Conservation (phyloP, 345 rosid genomes). For the Eucalyptus camaldulensis region DNA sequence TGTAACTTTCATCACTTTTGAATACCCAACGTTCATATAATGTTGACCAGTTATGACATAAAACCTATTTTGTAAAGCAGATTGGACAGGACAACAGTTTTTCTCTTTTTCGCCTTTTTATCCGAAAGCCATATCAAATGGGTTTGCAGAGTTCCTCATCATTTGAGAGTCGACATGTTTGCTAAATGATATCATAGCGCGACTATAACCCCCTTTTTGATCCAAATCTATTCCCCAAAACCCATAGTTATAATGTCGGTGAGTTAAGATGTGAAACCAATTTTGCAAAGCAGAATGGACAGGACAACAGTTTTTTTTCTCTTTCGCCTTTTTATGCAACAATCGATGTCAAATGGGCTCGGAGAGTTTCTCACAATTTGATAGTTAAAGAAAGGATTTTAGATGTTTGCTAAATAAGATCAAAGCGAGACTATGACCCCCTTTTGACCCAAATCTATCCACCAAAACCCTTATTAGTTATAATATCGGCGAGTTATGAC, state of each 20-base stretch:
- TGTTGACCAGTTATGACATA: background rate
- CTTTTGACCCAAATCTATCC: background rate
- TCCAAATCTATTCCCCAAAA: background rate
- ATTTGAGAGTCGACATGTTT: background rate
- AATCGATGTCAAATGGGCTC: too few relatives aligned
- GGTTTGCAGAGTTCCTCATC: accelerated
- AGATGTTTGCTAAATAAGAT: background rate
- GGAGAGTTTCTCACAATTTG: too few relatives aligned
- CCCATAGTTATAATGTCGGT: background rate
- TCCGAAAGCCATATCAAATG: background rate
- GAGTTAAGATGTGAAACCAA: background rate
- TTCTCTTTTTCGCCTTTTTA: background rate
- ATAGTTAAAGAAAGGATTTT: too few relatives aligned
- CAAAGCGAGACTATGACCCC: background rate
- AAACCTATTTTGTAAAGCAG: background rate
- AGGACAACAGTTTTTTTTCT: too few relatives aligned
- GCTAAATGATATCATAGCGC: background rate
- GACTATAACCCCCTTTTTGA: background rate
- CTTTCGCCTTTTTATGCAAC: too few relatives aligned
- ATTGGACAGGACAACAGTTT: background rate
- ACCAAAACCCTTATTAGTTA: background rate
- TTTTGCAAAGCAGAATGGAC: too few relatives aligned
- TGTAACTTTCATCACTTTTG: background rate
- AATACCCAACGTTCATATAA: background rate
- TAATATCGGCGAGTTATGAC: too few relatives aligned